Evolutionary conservation across 1,284 basidiomycete species (phyloP), one percentile per base, ranked within the genome.

Genomic region (Sporisorium graminicola): DNA sequence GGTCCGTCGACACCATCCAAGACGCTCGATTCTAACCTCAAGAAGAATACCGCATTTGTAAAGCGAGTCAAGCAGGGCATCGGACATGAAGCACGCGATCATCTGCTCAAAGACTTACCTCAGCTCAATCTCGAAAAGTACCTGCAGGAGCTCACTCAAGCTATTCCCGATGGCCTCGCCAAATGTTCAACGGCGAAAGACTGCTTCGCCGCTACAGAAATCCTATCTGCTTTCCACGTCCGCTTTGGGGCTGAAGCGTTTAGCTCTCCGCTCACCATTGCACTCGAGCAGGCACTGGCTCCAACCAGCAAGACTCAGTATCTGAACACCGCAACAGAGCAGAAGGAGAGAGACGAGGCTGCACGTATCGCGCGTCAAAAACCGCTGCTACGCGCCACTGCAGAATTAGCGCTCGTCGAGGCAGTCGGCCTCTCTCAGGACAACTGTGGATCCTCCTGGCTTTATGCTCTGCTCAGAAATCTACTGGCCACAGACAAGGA

Each of bases 91-190:
- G 65, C 69, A 0, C 72, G 96, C 22, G 82, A 82, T 7, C 60
- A 67, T 40, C 65, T 84, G 2, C 49, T 84, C 46, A 79, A 95
- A 86, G 97, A 99, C 82, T 91, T 97, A 72, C 91, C 93, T 68
- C 89, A 91, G 0, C 89, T 99, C 51, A 92, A 94, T 5, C 88
- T 99, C 53, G 94, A 94, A 87, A 99, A 98, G 86, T 98, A 99
- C 85, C 89, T 96, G 58, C 95, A 98, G 80, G 97, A 99, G 87
- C 92, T 98, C 70, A 92, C 93, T 1, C 91, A 91, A 13, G 95
- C 94, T 2, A 88, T 92, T 0, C 88, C 93, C 0, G 97, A 99
- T 83, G 96, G 97, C 1, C 89, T 96, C 43, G 86, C 87, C 12
- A 90, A 92, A 72, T 95, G 94, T 86, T 95, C 92, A 88, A 93